Percentiles rank a stretch among this genome's conserved stretches.
These are phyloP conservation scores for Calonectria pseudoreteaudii DNA, from an alignment of 2,329 filamentous ascomycete species.

Conservation along the genomic window DNA sequence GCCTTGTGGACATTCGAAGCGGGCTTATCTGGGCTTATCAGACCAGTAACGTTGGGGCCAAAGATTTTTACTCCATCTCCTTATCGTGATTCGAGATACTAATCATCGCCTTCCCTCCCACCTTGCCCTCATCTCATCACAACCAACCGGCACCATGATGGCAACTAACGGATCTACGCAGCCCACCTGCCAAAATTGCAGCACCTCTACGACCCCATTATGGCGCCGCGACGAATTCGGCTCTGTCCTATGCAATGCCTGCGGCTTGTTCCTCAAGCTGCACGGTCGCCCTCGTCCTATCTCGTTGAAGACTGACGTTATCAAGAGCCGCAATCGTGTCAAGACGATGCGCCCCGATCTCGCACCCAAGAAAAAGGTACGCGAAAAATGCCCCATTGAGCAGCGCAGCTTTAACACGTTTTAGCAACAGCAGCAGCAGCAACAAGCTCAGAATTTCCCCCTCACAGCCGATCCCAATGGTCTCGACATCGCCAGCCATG, in stretches of 20 bases:
- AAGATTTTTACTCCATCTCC: slow-evolving; percentile 51
- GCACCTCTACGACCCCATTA: slow-evolving; percentile 93
- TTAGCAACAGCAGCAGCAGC: slow-evolving; percentile 41
- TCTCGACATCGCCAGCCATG: slow-evolving; percentile 65
- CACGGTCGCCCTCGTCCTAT: slow-evolving; percentile 94
- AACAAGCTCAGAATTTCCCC: slow-evolving; percentile 55
- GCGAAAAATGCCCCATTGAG: slow-evolving; percentile 31
- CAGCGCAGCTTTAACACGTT: slow-evolving; percentile 19
- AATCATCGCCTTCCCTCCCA: slow-evolving; percentile 47
- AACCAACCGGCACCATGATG: slow-evolving; percentile 58
- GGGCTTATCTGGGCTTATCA: slow-evolving; percentile 53
- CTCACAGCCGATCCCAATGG: slow-evolving; percentile 66
- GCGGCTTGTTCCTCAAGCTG: slow-evolving; percentile 96
- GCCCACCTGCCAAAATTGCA: slow-evolving; percentile 97
- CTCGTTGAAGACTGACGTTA: slow-evolving; percentile 98
- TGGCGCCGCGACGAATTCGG: slow-evolving; percentile 98
- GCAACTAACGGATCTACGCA: slow-evolving; percentile 75
- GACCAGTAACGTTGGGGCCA: slow-evolving; percentile 44
- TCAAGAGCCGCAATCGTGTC: slow-evolving; percentile 98
- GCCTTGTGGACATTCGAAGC: slow-evolving; percentile 29
- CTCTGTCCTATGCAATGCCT: slow-evolving; percentile 97
- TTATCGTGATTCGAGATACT: slow-evolving; percentile 54
- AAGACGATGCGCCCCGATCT: slow-evolving; percentile 86
- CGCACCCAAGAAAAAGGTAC: slow-evolving; percentile 86
- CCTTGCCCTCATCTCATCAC: slow-evolving; percentile 42